A percentile compares a stretch with the other conserved stretches of the same genome.
These are phyloP conservation scores for Clavariopsis aquatica DNA, from an alignment of 495 filamentous ascomycete species.

Conservation along the genomic window DNA sequence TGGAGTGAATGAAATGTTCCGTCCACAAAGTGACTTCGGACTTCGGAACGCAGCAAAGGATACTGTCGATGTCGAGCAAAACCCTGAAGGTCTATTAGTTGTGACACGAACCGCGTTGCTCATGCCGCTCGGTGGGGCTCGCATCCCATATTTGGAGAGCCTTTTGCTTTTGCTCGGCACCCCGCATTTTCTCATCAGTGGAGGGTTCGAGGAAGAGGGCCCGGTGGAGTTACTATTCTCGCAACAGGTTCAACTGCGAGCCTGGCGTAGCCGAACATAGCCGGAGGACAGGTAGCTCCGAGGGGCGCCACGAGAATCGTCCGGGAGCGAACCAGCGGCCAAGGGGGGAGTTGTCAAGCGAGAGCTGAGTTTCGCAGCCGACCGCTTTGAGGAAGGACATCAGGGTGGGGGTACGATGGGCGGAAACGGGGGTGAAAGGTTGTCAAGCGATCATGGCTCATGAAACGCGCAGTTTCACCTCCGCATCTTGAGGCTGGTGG, in stretches of 20 bases:
- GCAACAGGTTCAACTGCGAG: neutral
- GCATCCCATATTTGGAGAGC: conserved; percentile 2
- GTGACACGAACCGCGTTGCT: neutral
- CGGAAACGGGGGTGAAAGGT: neutral
- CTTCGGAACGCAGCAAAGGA: neutral
- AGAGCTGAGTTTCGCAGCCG: neutral
- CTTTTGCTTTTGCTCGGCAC: conserved; percentile 11
- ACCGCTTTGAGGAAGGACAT: neutral
- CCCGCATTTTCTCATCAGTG: conserved; percentile 19
- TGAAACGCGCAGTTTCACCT: conserved; percentile 17
- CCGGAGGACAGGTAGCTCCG: neutral
- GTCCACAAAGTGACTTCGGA: neutral
- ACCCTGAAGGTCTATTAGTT: neutral
- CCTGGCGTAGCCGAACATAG: conserved; percentile 24
- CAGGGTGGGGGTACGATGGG: neutral
- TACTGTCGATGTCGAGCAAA: neutral
- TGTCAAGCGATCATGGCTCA: conserved; percentile 5
- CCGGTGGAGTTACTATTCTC: neutral
- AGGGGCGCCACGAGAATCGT: neutral
- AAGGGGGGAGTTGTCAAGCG: neutral
- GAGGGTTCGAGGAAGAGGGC: conserved; percentile 3
- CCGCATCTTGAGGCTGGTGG: conserved; percentile 3
- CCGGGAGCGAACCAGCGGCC: neutral
- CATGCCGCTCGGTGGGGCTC: neutral
- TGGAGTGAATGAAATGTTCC: neutral